Conservation (phyloP, 345 rosid species). For the Erysimum cheiranthoides region DNA sequence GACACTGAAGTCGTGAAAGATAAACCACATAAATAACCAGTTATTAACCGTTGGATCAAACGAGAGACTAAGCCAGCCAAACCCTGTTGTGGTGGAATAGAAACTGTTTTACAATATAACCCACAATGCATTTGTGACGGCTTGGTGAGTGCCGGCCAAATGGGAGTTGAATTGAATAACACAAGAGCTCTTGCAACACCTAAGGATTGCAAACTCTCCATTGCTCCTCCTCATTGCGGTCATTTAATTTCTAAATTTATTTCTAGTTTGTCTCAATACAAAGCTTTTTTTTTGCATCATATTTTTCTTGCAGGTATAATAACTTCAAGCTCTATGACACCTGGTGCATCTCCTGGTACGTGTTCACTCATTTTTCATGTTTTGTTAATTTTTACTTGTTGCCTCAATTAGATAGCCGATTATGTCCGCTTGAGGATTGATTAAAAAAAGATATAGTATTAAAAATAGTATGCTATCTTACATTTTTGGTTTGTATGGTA, state of each 20-base stretch:
- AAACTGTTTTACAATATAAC: slow-evolving; percentile 42
- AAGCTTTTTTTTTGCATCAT: background rate
- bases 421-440: too few relatives aligned
- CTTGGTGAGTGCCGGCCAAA: slow-evolving; percentile 15
- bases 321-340: background rate
- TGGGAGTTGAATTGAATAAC: slow-evolving; percentile 51
- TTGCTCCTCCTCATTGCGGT: slow-evolving; percentile 39
- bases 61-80: slow-evolving; percentile 21
- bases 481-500: too few relatives aligned
- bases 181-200: slow-evolving; percentile 49
- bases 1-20: too few relatives aligned
- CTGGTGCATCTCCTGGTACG: slow-evolving; percentile 37
- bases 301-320: background rate
- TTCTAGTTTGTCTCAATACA: background rate
- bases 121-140: slow-evolving; percentile 54
- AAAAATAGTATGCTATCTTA: slow-evolving; percentile 13
- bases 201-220: slow-evolving; percentile 41
- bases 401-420: background rate
- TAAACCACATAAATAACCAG: too few relatives aligned
- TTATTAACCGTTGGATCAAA: slow-evolving; percentile 27
- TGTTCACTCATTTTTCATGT: background rate
- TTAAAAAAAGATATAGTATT: too few relatives aligned
- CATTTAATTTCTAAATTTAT: background rate
- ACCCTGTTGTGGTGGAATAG: slow-evolving; percentile 53
- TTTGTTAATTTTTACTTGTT: background rate